These are phyloP conservation scores for Mucor plumbeus DNA, from an alignment of 371 early-diverging fungal genomes.

Conservation along the genomic window DNA sequence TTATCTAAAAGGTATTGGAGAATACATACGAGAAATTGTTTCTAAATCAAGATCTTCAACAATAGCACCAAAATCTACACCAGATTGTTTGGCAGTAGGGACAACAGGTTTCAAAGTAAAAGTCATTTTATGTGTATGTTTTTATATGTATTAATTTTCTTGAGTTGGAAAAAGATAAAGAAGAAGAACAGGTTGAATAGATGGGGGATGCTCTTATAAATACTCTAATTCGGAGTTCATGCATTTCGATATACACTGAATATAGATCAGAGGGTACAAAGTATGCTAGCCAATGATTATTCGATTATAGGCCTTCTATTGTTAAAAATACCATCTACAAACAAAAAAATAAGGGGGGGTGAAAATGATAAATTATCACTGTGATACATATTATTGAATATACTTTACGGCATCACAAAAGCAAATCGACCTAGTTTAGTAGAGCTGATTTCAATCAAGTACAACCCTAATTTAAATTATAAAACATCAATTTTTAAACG, in stretches of 20 bases:
- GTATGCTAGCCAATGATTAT: background rate
- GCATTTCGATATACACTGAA: background rate
- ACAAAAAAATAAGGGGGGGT: constrained; percentile 4
- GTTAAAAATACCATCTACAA: background rate
- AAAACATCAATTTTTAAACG: too few species aligned
- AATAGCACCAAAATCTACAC: constrained; percentile 55
- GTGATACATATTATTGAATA: background rate
- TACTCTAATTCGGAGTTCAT: constrained; percentile 5
- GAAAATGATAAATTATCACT: background rate
- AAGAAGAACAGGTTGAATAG: background rate
- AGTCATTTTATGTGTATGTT: constrained; percentile 27
- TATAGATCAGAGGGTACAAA: background rate
- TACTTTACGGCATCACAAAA: too few species aligned
- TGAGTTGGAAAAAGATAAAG: background rate
- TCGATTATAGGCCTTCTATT: background rate
- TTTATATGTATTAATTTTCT: background rate
- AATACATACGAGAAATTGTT: constrained; percentile 41
- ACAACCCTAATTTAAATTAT: too few species aligned
- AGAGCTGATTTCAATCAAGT: too few species aligned
- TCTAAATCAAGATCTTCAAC: constrained; percentile 49
- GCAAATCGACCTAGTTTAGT: too few species aligned
- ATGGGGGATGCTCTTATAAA: background rate
- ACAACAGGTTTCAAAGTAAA: constrained; percentile 49
- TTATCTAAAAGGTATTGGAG: background rate
- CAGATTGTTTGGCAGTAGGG: constrained; percentile 41